Percentiles rank a stretch among this genome's conserved stretches.
These are phyloP conservation scores for Hypomyces perniciosus DNA, from an alignment of 2,329 filamentous ascomycete species.

Conservation along the genomic window DNA sequence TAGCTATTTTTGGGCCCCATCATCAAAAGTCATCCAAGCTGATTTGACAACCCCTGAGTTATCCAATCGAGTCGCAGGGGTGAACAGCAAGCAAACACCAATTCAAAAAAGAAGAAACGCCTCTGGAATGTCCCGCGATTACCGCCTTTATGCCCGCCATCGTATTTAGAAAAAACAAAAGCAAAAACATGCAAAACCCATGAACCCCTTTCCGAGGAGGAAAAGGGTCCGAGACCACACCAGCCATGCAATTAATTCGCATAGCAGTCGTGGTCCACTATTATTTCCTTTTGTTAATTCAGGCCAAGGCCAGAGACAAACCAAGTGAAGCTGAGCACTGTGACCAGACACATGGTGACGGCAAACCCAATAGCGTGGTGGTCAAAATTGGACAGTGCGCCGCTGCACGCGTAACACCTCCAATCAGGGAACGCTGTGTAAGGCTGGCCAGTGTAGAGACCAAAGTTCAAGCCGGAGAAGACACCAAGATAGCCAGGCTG, in stretches of 20 bases:
- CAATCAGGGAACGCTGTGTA: constrained; percentile 49
- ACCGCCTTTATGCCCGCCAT: constrained; percentile 3
- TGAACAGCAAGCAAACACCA: constrained; percentile 5
- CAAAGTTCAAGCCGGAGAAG: constrained; percentile 47
- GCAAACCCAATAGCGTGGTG: constrained; percentile 44
- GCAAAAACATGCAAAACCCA: neutral
- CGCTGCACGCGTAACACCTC: constrained; percentile 54
- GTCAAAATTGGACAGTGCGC: constrained; percentile 42
- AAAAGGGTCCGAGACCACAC: neutral
- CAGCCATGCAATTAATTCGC: neutral
- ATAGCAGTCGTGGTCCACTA: neutral
- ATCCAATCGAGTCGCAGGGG: constrained; percentile 6
- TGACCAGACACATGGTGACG: constrained; percentile 48
- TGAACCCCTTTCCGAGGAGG: neutral
- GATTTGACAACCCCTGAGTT: constrained; percentile 3
- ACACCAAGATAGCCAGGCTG: constrained; percentile 51
- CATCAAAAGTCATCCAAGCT: constrained; percentile 11
- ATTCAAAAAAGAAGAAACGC: constrained; percentile 7
- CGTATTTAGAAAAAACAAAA: constrained; percentile 1
- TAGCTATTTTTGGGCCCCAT: constrained; percentile 10
- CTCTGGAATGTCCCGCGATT: constrained; percentile 7
- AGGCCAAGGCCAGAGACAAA: constrained; percentile 50
- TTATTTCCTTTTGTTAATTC: constrained; percentile 19
- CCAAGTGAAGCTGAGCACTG: constrained; percentile 57
- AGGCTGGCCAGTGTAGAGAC: constrained; percentile 47